Conservation (phyloP, 495 filamentous ascomycete genomes). For the Annulohypoxylon bovei region DNA sequence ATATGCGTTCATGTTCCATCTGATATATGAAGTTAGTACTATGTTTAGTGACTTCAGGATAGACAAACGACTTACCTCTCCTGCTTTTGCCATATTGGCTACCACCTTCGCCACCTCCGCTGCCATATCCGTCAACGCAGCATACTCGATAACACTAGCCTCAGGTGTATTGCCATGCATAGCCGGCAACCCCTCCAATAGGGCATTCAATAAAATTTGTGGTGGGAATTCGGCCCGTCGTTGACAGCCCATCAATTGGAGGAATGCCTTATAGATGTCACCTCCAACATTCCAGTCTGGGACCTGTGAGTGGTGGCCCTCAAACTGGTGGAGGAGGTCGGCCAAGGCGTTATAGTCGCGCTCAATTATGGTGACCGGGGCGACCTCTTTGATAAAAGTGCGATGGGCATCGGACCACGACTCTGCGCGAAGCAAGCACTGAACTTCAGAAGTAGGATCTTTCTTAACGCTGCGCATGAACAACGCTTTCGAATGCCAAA, state of each 20-base stretch:
- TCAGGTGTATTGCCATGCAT: conserved; percentile 66
- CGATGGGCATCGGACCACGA: conserved; percentile 83
- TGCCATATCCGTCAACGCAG: conserved; percentile 81
- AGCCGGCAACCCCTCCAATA: conserved; percentile 71
- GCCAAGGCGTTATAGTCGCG: conserved; percentile 73
- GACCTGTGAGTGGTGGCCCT: conserved; percentile 56
- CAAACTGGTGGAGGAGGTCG: conserved; percentile 73
- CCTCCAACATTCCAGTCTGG: conserved; percentile 79
- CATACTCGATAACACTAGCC: conserved; percentile 60
- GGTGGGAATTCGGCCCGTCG: conserved; percentile 46
- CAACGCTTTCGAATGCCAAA: conserved; percentile 88
- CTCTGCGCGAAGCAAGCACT: conserved; percentile 77
- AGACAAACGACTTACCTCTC: conserved; percentile 60
- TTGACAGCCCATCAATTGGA: conserved; percentile 64
- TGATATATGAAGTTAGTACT: conserved; percentile 32
- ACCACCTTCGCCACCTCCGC: conserved; percentile 74
- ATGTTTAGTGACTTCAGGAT: not conserved
- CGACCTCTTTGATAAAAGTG: conserved; percentile 80
- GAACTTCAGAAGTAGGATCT: conserved; percentile 72
- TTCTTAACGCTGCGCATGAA: conserved; percentile 74
- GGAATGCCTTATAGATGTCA: conserved; percentile 82
- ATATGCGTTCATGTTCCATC: conserved; percentile 61
- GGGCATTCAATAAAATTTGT: conserved; percentile 61
- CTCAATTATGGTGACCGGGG: conserved; percentile 79
- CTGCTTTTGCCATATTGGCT: conserved; percentile 62